Percentiles rank a stretch among this genome's conserved stretches.
Evolutionary conservation across 441 rosid species (phyloP).

Genomic region (Populus hybrid): DNA sequence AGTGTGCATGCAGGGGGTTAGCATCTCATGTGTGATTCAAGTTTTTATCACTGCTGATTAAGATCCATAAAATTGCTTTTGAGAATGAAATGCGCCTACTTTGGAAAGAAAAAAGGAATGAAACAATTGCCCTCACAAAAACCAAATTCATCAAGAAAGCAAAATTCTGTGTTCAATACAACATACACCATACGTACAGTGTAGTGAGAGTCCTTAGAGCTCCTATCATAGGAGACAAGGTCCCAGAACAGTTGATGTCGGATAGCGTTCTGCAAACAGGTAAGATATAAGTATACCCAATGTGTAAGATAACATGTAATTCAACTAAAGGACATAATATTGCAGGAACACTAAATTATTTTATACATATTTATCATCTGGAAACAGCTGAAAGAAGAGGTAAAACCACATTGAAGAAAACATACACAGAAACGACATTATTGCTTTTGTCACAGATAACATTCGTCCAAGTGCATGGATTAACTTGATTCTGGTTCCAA

Average conservation of each 20-base stretch:
- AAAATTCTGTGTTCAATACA: neutral
- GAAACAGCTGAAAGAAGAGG: too few species aligned
- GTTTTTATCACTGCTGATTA: neutral
- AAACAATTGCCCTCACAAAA: neutral
- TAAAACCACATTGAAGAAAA: slow-evolving; percentile 14
- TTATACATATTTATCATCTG: neutral
- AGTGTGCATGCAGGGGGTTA: neutral
- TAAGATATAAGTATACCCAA: slow-evolving; percentile 15
- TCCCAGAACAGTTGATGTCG: slow-evolving; percentile 73
- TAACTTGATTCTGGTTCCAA: slow-evolving; percentile 84
- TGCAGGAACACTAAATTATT: slow-evolving; percentile 10
- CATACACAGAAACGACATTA: slow-evolving; percentile 79
- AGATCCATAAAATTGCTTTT: neutral
- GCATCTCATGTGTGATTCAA: neutral
- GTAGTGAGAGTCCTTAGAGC: slow-evolving; percentile 53
- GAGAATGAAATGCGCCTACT: neutral
- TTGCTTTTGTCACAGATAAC: slow-evolving; percentile 56
- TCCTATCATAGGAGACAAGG: slow-evolving; percentile 65
- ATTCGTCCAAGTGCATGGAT: slow-evolving; percentile 93
- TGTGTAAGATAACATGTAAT: neutral
- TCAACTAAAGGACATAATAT: slow-evolving; percentile 12
- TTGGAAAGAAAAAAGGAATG: neutral
- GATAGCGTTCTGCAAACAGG: slow-evolving; percentile 64
- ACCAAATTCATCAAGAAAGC: neutral
- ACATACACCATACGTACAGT: slow-evolving; percentile 51